Percentiles rank a stretch among this genome's conserved stretches.
phyloP scores from a whole-genome alignment of 495 filamentous ascomycete species.

The Neurospora discreta region DNA sequence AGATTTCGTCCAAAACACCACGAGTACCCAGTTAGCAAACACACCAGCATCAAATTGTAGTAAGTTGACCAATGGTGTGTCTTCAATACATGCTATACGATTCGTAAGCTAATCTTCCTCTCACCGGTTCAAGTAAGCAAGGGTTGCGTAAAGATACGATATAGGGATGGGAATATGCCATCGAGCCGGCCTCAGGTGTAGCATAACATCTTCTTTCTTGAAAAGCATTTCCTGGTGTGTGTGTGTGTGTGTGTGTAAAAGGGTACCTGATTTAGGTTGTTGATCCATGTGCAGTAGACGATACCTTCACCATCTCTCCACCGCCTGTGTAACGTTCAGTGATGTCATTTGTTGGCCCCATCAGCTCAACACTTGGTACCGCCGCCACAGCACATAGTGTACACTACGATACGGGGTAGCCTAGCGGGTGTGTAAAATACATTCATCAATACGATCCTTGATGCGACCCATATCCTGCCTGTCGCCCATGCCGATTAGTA shows the following conservation, averaged over 20 bases:
- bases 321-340: background rate
- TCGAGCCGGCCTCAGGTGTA: background rate
- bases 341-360: constrained; percentile 12
- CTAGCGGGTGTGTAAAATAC: background rate
- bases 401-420: background rate
- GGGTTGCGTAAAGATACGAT: background rate
- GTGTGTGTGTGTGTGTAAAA: background rate
- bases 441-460: background rate
- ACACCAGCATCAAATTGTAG: background rate
- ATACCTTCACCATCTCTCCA: background rate
- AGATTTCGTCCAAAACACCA: background rate
- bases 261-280: background rate
- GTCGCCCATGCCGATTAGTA: background rate
- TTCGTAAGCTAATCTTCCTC: background rate
- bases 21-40: background rate
- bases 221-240: background rate
- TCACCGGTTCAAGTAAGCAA: background rate
- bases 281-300: background rate
- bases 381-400: background rate
- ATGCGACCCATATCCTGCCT: background rate
- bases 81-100: background rate
- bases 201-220: background rate
- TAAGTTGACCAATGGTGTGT: background rate
- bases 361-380: background rate
- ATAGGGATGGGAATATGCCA: background rate